Conservation (phyloP, 306 rosid species). For the Vigna hirtella region DNA sequence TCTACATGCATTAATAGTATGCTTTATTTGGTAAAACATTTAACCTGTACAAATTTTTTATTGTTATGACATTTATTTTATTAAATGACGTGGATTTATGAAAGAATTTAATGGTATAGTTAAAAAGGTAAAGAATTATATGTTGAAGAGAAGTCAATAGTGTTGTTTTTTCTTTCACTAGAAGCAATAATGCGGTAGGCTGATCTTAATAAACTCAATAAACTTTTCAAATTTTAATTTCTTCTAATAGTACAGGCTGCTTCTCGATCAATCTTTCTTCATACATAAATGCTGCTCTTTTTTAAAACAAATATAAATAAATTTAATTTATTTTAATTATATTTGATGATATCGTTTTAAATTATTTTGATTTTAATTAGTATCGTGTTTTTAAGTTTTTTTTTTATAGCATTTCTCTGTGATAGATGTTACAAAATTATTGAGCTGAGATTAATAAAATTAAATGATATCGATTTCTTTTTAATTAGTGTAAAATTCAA, state of each 20-base stretch:
- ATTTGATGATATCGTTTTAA: too few species aligned
- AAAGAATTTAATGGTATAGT: not conserved
- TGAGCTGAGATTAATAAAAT: too few species aligned
- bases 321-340: too few species aligned
- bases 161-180: not conserved
- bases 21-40: not conserved
- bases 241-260: not conserved
- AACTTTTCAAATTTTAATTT: not conserved
- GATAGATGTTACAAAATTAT: too few species aligned
- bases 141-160: not conserved
- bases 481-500: too few species aligned
- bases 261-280: not conserved
- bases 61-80: not conserved
- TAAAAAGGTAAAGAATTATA: not conserved
- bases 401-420: too few species aligned
- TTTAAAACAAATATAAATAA: too few species aligned
- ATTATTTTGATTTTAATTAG: too few species aligned
- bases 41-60: not conserved
- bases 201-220: not conserved
- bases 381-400: too few species aligned
- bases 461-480: too few species aligned
- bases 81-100: not conserved
- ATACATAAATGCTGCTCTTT: not conserved
- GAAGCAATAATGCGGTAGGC: not conserved
- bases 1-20: conserved; percentile 6